Base-by-base conservation (phyloP, 805 yeast genomes). In the Candida andamanensis region DNA sequence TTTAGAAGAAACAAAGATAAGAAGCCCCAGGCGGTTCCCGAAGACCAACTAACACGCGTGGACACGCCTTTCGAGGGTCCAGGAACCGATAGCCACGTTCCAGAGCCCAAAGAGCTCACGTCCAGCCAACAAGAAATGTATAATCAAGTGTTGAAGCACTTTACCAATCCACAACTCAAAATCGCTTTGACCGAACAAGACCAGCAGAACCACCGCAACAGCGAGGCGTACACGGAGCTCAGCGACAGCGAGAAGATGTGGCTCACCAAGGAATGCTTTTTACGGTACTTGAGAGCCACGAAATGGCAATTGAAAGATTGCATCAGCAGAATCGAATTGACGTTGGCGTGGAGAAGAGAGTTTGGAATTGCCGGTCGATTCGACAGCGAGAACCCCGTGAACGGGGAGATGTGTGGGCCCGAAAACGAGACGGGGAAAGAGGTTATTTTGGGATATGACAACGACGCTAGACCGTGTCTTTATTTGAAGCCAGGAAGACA, bases 371-470 rank as follows among this genome's bases (percentile, higher is more conserved):
- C 69, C 25, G 45, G 72, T 56, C 42, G 45, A 28, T 49, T 46
- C 28, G 67, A 57, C 15, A 75, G 67, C 39, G 78, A 64, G 19
- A 61, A 69, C 25, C 47, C 38, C n/a, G 65, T 81, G 20, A 78
- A 74, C 16, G 69, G 80, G 3, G 76, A 73, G 5, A 46, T 71
- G 14, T 71, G 75, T 10, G 55, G 74, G 0, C 69, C 59, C 2
- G 97, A 92, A 61, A 83, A 85, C 55, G 89, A 78, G 52, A 80
- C 95, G 0, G 99, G 98, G 35, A 92, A 92, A 57, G 86, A 90
- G 58, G 81, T 90, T 15, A 79, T 90, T 32, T 63, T 92, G 28
- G 99, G 99, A 15, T 92, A 66, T 52, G 98, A 92, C 52, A 82
- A 80, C 47, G 87, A 83, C 49, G 72, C 81, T 15, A 76, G 99